These are phyloP conservation scores for Knoxia roxburghii DNA, from an alignment of 257 asterid genomes.

Conservation along the genomic window DNA sequence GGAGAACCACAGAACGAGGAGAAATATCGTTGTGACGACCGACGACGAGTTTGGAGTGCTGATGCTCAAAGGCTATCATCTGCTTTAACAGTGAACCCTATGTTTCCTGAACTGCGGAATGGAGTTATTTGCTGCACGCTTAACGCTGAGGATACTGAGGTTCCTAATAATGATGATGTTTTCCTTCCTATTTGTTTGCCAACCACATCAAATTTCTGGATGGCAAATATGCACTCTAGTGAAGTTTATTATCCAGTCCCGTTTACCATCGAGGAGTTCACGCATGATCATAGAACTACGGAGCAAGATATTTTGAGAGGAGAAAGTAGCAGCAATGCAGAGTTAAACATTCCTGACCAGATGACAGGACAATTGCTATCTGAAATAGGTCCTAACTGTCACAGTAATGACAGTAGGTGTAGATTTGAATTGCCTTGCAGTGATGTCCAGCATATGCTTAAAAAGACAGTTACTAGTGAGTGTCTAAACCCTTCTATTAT, in stretches of 20 bases:
- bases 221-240: slow-evolving; percentile 30
- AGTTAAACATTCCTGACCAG: slow-evolving; percentile 18
- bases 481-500: slow-evolving; percentile 20
- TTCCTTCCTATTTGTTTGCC: slow-evolving; percentile 63
- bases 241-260: slow-evolving; percentile 35
- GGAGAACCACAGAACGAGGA: slow-evolving; percentile 17
- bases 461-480: slow-evolving; percentile 24
- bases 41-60: slow-evolving; percentile 17
- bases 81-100: slow-evolving; percentile 29
- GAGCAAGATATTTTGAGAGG: slow-evolving; percentile 24
- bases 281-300: slow-evolving; percentile 25
- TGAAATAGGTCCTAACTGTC: slow-evolving; percentile 15
- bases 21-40: slow-evolving; percentile 22
- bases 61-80: slow-evolving; percentile 34
- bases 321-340: not conserved
- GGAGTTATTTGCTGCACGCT: slow-evolving; percentile 70
- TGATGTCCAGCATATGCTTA: slow-evolving; percentile 24
- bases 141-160: slow-evolving; percentile 61
- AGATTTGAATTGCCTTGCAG: slow-evolving; percentile 37
- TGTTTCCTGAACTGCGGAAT: slow-evolving; percentile 48
- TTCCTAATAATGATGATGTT: slow-evolving; percentile 83
- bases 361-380: slow-evolving; percentile 20
- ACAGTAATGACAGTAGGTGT: slow-evolving; percentile 25
- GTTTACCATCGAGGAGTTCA: slow-evolving; percentile 30
- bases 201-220: slow-evolving; percentile 32